These are phyloP conservation scores for Carpinus viminea DNA, from an alignment of 306 rosid genomes.

Conservation along the genomic window DNA sequence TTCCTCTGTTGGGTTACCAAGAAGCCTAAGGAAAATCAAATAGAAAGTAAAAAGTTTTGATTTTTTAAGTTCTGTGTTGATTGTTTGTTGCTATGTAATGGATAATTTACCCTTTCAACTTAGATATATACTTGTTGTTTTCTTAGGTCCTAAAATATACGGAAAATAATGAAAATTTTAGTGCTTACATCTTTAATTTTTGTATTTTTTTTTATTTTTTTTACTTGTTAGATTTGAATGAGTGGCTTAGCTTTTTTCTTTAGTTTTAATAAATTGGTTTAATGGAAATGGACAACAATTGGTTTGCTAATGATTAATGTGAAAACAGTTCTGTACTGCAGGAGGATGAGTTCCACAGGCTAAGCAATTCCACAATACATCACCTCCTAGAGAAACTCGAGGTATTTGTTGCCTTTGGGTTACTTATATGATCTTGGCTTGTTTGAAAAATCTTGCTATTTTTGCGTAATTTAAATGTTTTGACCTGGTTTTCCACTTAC, in stretches of 20 bases:
- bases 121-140: neutral
- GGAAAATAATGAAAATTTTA: neutral
- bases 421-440: conserved; percentile 1
- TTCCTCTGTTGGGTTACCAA: neutral
- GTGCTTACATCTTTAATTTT: neutral
- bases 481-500: neutral
- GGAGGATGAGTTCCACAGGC: conserved; percentile 75
- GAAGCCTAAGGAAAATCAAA: neutral
- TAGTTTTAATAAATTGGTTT: neutral
- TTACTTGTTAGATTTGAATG: neutral
- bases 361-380: conserved; percentile 77
- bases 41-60: neutral
- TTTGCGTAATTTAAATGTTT: neutral
- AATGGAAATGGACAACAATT: conserved; percentile 16
- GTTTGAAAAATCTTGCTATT: conserved; percentile 1
- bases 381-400: conserved; percentile 78
- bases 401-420: conserved; percentile 37
- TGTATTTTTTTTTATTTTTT: neutral
- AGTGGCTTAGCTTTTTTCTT: neutral
- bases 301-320: conserved; percentile 45
- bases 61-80: neutral
- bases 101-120: neutral
- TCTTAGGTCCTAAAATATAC: neutral
- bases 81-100: neutral
- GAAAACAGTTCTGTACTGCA: conserved; percentile 67